Evolutionary conservation across 2,329 filamentous ascomycete genomes (phyloP).

Genomic region (Pezicula neosporulosa): DNA sequence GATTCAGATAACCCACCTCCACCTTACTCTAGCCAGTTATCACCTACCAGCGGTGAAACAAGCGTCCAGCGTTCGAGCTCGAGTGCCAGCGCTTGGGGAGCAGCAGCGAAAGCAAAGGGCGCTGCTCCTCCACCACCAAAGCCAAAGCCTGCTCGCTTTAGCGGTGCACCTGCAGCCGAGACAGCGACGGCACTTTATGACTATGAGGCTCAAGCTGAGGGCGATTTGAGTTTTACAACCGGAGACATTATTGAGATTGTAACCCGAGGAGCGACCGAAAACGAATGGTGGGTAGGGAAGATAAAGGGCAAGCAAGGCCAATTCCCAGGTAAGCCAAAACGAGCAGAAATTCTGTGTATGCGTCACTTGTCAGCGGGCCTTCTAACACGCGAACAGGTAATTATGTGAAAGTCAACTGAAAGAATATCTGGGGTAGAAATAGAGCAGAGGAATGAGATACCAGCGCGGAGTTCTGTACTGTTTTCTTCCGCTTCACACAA

Average conservation of each 20-base stretch:
- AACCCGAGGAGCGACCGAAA: conserved; percentile 78
- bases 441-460: too few relatives aligned
- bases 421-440: neutral
- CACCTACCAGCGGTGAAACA: conserved; percentile 20
- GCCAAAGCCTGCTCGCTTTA: conserved; percentile 75
- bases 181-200: conserved; percentile 91
- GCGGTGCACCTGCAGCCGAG: conserved; percentile 62
- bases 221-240: conserved; percentile 84
- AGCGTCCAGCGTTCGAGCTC: conserved; percentile 36
- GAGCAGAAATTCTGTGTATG: neutral
- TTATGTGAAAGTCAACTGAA: conserved; percentile 41
- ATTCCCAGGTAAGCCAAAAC: conserved; percentile 73
- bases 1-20: conserved; percentile 61
- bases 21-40: conserved; percentile 55
- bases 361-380: neutral
- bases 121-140: conserved; percentile 67
- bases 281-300: conserved; percentile 96
- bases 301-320: conserved; percentile 79
- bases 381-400: conserved; percentile 37
- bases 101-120: conserved; percentile 64
- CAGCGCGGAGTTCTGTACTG: too few relatives aligned
- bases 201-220: conserved; percentile 92
- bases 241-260: conserved; percentile 91
- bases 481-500: too few relatives aligned
- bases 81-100: conserved; percentile 37